A percentile compares a stretch with the other conserved stretches of the same genome.
phyloP scores from a whole-genome alignment of 2,329 filamentous ascomycete species.

The Hypoxylon sp. region DNA sequence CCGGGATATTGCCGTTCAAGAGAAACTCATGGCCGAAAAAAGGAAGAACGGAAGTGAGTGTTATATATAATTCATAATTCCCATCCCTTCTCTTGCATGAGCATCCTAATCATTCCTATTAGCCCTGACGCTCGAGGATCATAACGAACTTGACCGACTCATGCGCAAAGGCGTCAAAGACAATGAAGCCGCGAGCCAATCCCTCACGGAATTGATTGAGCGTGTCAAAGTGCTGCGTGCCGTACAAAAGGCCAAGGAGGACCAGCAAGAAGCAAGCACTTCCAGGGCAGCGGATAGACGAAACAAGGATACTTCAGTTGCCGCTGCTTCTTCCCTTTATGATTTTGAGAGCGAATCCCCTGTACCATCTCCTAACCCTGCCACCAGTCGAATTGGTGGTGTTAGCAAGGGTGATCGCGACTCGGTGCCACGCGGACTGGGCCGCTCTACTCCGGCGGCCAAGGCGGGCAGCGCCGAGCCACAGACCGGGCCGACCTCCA shows the following conservation, averaged over 20 bases:
- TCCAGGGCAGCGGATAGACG: slow-evolving; percentile 41
- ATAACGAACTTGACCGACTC: slow-evolving; percentile 48
- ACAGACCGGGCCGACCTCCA: slow-evolving; percentile 49
- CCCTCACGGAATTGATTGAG: slow-evolving; percentile 49
- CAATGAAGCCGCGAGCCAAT: slow-evolving; percentile 42
- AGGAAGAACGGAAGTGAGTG: slow-evolving; percentile 46
- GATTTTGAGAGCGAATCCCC: slow-evolving; percentile 57
- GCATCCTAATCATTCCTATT: slow-evolving; percentile 41
- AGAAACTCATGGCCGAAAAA: slow-evolving; percentile 51
- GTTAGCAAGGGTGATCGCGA: slow-evolving; percentile 55
- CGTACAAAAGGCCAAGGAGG: slow-evolving; percentile 53
- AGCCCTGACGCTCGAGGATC: slow-evolving; percentile 43
- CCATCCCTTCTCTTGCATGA: slow-evolving; percentile 34
- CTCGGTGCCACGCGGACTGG: slow-evolving; percentile 63
- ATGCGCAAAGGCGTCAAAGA: slow-evolving; percentile 47
- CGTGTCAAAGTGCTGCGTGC: slow-evolving; percentile 52
- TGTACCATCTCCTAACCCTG: slow-evolving; percentile 51
- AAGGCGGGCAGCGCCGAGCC: slow-evolving; percentile 60
- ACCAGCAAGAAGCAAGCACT: slow-evolving; percentile 45
- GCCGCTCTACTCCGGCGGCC: slow-evolving; percentile 49
- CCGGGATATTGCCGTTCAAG: slow-evolving; percentile 51
- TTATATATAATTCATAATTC: slow-evolving; percentile 37
- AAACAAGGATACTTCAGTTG: slow-evolving; percentile 42
- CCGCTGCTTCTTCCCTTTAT: slow-evolving; percentile 48
- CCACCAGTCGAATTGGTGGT: slow-evolving; percentile 49